A percentile compares a stretch with the other conserved stretches of the same genome.
Conservation (phyloP, 108 stramenopile species). For the Discostella stelligeroides region DNA sequence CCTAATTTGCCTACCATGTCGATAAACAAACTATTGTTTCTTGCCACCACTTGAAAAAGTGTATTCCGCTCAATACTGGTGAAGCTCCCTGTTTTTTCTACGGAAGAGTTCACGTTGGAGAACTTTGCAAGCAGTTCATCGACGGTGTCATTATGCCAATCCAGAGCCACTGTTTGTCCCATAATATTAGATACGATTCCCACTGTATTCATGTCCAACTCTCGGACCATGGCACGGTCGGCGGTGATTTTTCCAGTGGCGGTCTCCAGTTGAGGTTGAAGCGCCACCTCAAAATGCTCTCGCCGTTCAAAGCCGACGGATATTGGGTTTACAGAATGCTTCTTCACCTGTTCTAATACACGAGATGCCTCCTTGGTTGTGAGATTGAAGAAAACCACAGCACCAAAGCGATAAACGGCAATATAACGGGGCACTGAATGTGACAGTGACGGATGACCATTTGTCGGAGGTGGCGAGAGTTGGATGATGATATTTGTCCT, state of each 20-base stretch:
- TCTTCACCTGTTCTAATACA: conserved; percentile 70
- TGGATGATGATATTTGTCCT: conserved; percentile 65
- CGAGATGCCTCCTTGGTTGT: conserved; percentile 61
- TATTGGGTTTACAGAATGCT: conserved; percentile 59
- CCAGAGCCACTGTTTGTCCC: conserved; percentile 92
- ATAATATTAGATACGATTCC: conserved; percentile 89
- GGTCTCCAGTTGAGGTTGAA: conserved; percentile 61
- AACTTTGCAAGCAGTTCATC: conserved; percentile 85
- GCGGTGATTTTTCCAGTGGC: conserved; percentile 66
- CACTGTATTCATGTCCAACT: conserved; percentile 89
- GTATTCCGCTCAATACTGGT: conserved; percentile 62
- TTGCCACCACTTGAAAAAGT: conserved; percentile 82
- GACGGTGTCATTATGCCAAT: conserved; percentile 88
- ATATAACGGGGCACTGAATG: conserved; percentile 65
- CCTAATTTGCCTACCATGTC: conserved; percentile 91
- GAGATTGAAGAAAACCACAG: conserved; percentile 90
- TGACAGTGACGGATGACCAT: conserved; percentile 34
- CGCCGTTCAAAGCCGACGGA: conserved; percentile 77
- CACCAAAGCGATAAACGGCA: conserved; percentile 89
- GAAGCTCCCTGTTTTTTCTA: conserved; percentile 73
- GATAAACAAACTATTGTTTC: conserved; percentile 90
- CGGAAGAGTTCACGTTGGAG: conserved; percentile 76
- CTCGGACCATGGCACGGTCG: conserved; percentile 81
- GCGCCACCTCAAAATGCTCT: conserved; percentile 84
- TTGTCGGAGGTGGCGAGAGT: conserved; percentile 51